phyloP scores from a whole-genome alignment of 2,329 filamentous ascomycete species.

The Cladophialophora chaetospira region DNA sequence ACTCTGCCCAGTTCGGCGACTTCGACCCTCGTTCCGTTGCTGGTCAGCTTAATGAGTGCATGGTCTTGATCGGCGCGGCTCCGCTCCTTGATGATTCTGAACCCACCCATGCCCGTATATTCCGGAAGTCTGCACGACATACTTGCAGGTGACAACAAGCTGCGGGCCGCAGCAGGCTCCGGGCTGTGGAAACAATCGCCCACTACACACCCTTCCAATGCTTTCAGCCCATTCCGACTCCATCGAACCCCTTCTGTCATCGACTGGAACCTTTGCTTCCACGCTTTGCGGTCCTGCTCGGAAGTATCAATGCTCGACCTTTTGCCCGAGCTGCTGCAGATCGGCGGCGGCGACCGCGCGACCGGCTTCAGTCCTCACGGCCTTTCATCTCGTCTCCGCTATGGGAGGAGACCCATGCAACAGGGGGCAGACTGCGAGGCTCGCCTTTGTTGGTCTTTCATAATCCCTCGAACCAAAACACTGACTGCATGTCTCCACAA shows the following conservation, averaged over 20 bases:
- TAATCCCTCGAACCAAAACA: background rate
- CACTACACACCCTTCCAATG: background rate
- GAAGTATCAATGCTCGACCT: slow-evolving; percentile 3
- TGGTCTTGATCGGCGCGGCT: slow-evolving; percentile 14
- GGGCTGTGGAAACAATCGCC: slow-evolving; percentile 10
- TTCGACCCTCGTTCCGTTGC: slow-evolving; percentile 10
- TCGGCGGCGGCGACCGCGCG: slow-evolving; percentile 13
- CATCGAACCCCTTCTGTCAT: slow-evolving; percentile 6
- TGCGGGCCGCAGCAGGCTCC: slow-evolving; percentile 22
- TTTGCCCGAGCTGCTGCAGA: background rate
- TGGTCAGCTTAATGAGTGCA: background rate
- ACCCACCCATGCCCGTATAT: slow-evolving; percentile 7
- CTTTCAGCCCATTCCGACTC: too few species aligned
- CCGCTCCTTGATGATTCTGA: slow-evolving; percentile 20
- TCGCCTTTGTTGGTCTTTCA: too few species aligned
- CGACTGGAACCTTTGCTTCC: background rate
- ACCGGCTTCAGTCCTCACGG: slow-evolving; percentile 1
- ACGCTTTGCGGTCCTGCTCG: background rate
- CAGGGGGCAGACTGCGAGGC: too few species aligned
- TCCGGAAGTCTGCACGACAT: slow-evolving; percentile 26
- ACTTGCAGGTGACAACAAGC: slow-evolving; percentile 26
- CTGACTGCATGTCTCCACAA: background rate
- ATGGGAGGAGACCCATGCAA: too few species aligned
- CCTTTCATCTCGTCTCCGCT: background rate
- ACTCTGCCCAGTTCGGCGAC: background rate